Evolutionary conservation across 1,139 yeast species (phyloP), one percentile per base, ranked within the genome.

Genomic region (Keqinozyma sinolaborantium): DNA sequence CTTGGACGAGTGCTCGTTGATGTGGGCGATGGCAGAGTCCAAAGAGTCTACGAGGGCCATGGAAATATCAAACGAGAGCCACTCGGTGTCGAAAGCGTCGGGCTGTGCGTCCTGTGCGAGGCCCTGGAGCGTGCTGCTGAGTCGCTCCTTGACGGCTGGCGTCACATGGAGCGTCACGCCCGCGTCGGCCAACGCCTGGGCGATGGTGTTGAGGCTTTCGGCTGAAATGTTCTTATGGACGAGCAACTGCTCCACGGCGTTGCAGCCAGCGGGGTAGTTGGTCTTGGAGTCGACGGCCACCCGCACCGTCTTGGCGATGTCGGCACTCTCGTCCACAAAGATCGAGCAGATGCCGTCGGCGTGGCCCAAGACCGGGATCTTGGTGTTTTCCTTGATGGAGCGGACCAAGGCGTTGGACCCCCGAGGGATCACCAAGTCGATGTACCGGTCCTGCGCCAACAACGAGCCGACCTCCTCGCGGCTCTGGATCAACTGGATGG

Each of bases 211-310:
- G 32, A 79, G 60, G 40, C 71, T 60, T 2, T 56, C 48, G 5
- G 48, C 45, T 10, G 62, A 57, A n/a, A 84, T 58, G 12, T 70
- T 53, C 35, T 73, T 68, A 56, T 88, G 78, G 31, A 92, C 59
- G 38, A 92, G 68, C 27, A 92, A 60, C 28, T 94, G 87, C 56
- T 94, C 99, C 33, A 77, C 95, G 3, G 98, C 97, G 55, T 94
- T 94, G 60, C 99, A 94, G 5, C 96, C 99, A 10, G 98, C 98
- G 26, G 97, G 97, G 53, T 94, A 94, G 58, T 90, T 88, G 0
- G 97, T 87, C 60, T 92, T 92, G 4, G 97, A 73, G 58, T 94
- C 99, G 20, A 87, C 74, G 4, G 79, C 69, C 21, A 94, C 76
- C 38, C 77, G 75, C 23, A 73, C 66, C 0, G 97, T 95, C 73